These are phyloP conservation scores for Suillus lakei DNA, from an alignment of 768 basidiomycete genomes.

Conservation along the genomic window DNA sequence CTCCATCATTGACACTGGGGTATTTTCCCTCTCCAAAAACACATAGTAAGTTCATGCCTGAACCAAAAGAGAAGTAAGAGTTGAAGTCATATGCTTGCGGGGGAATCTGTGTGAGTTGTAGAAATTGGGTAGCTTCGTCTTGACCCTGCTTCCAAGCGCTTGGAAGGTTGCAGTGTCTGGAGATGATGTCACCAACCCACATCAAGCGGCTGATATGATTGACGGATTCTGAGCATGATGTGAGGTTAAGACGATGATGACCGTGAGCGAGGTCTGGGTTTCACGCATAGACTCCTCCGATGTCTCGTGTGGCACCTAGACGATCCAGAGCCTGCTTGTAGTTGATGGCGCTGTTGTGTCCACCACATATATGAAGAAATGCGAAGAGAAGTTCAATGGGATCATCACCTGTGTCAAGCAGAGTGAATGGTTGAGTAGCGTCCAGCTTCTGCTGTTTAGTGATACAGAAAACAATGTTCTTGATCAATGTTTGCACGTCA, in stretches of 20 bases:
- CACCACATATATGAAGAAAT: constrained; percentile 22
- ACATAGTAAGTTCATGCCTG: neutral
- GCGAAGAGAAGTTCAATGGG: constrained; percentile 34
- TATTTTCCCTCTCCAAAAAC: constrained; percentile 3
- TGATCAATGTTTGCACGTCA: constrained; percentile 32
- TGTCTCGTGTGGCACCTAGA: neutral
- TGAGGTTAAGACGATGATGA: constrained; percentile 6
- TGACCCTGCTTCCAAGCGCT: no score
- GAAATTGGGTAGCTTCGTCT: no score
- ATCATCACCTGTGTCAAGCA: constrained; percentile 33
- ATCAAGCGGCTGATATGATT: neutral
- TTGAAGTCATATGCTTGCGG: no score
- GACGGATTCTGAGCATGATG: neutral
- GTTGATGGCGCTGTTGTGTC: constrained; percentile 10
- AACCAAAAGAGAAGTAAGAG: no score
- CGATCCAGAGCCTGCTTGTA: constrained; percentile 9
- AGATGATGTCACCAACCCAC: constrained; percentile 7
- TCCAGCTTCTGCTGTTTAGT: constrained; percentile 30
- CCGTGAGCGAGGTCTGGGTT: constrained; percentile 5
- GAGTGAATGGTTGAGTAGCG: constrained; percentile 19
- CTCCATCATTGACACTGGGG: neutral
- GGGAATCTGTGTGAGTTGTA: no score
- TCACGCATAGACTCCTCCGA: neutral
- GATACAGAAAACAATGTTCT: constrained; percentile 23
- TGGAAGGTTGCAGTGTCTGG: neutral